Evolutionary conservation across 108 stramenopile species (phyloP), one percentile per base, ranked within the genome.

Genomic region (Cyclostephanos tholiformis): DNA sequence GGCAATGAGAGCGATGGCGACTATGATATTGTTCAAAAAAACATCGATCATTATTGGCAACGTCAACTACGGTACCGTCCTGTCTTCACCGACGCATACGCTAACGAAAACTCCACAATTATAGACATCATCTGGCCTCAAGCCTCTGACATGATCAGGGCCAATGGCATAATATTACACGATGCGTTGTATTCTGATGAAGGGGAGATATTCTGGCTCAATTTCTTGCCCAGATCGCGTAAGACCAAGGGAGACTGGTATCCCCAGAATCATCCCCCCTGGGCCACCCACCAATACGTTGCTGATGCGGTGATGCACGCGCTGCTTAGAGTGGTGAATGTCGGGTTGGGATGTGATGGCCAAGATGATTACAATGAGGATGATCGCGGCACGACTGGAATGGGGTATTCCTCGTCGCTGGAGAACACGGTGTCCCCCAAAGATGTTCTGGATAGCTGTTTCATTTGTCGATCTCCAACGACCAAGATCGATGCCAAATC

Each of bases 251-350:
- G 1, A 11, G 72, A 55, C 4, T 53, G 56, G 27, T 65, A 73
- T 35, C 72, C 72, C 4, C 6, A 20, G 11, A 57, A 63, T 19
- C 72, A 73, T 43, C 72, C 72, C 43, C 63, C 72, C 14, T 73
- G 72, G 72, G 23, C 63, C 4, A 73, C 72, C 25, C 72, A 73
- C 44, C 72, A 73, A 57, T 73, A 73, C 57, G 72, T 73, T 29
- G 72, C 72, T 1, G 72, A 73, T 55, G 13, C 72, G 26, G 72
- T 65, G 4, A 26, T 65, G 17, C 63, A 65, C 30, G 41, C 63
- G 17, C 52, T 73, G 55, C 19, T 73, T 17, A 9, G 52, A 13
- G 41, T 65, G 26, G 53, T 44, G 14, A 39, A 46, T 14, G 56
- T 43, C 7, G 72, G 72, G n/a, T 56, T 41, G 38, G 64, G 63